Base-by-base conservation (phyloP, 805 yeast genomes). In the Pichia deserticola region DNA sequence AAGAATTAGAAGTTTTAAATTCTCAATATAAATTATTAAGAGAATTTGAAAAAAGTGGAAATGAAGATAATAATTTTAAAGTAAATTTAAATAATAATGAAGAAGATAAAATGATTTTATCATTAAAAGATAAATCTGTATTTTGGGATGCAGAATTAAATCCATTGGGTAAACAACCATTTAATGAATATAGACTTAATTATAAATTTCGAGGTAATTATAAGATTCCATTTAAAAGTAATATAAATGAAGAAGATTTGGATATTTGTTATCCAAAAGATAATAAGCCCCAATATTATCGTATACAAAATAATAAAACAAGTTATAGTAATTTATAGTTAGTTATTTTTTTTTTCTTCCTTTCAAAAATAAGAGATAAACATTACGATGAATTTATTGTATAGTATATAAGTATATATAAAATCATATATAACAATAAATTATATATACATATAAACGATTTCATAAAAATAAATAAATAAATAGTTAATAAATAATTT, bases 81-180 rank as follows among this genome's bases (percentile, higher is more conserved):
- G 34, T 25, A 15, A 20, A 40, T n/a, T 3, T 15, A 5, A 27
- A 40, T 10, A 59, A 40, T 48, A 49, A 34, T 50, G 47, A 39
- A 59, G 49, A 42, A 52, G 2, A 33, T n/a, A 39, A 20, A 7
- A 27, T 25, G 10, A 12, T 12, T 11, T 40, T 42, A 27, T 32
- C 28, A 7, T 40, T 42, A 27, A 47, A 47, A 10, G 58, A 55
- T 32, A 64, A 70, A 37, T 80, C 86, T 7, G 68, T 81, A 1
- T 83, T 76, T 59, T 81, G 78, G 62, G 84, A 83, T 56, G 81
- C 83, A 5, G 86, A 82, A 53, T 73, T 84, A 68, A 83, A 83
- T 52, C 81, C 84, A 3, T 58, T 73, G 5, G 89, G 89, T 10
- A 3, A 5, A 12, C 33, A 43, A 15, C 39, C 39, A 3, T 9